Evolutionary conservation across 2,329 filamentous ascomycete species (phyloP).

Genomic region (Botrytis squamosa): DNA sequence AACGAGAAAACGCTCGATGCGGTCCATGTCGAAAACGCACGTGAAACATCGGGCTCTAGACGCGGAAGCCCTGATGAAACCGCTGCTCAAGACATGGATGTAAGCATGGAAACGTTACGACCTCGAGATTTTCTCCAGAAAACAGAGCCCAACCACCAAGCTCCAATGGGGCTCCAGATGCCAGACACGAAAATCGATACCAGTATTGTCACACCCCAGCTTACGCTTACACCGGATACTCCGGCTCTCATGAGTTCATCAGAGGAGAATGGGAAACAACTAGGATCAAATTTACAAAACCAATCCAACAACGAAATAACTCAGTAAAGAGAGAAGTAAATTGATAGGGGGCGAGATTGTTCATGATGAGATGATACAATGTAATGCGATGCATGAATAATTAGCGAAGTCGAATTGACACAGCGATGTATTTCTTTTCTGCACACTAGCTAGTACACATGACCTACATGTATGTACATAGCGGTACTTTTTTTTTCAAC

Average conservation of each 20-base stretch:
- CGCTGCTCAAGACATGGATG: constrained; percentile 25
- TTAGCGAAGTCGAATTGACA: not conserved
- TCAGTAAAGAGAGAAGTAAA: not conserved
- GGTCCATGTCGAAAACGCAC: constrained; percentile 34
- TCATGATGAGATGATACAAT: constrained; percentile 1
- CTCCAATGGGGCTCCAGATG: not conserved
- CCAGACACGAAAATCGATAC: constrained; percentile 24
- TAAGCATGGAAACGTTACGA: constrained; percentile 36
- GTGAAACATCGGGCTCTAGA: constrained; percentile 27
- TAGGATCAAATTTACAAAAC: constrained; percentile 26
- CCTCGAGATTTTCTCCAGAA: constrained; percentile 17
- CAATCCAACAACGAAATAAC: constrained; percentile 5
- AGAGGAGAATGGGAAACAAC: constrained; percentile 34
- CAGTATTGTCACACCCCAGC: constrained; percentile 31
- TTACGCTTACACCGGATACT: constrained; percentile 37
- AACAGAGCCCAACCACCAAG: not conserved
- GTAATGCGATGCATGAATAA: not conserved
- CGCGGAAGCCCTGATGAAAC: constrained; percentile 20
- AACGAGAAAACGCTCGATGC: constrained; percentile 33
- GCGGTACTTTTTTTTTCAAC: not conserved
- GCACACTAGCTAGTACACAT: constrained; percentile 1
- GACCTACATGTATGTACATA: not conserved
- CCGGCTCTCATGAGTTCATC: constrained; percentile 25
- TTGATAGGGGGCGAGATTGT: not conserved
- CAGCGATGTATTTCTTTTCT: not conserved